Percentiles rank a stretch among this genome's conserved stretches.
phyloP scores from a whole-genome alignment of 495 filamentous ascomycete species.

The Neurospora sp. region DNA sequence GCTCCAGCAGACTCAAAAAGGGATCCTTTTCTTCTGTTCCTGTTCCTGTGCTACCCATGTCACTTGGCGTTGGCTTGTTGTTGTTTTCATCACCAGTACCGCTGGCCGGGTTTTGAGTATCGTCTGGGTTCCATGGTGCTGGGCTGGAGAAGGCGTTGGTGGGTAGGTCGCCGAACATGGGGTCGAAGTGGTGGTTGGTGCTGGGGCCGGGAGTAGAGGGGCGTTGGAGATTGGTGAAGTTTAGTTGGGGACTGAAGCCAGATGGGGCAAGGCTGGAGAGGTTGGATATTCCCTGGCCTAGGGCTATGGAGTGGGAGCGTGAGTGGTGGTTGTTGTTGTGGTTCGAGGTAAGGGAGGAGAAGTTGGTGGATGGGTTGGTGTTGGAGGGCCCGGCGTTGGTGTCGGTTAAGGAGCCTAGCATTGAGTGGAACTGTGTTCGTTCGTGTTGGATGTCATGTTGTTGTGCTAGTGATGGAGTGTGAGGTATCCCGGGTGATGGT shows the following conservation, averaged over 20 bases:
- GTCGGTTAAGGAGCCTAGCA: constrained; percentile 16
- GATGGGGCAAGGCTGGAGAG: constrained; percentile 7
- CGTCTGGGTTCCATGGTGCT: constrained; percentile 32
- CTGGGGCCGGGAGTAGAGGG: constrained; percentile 11
- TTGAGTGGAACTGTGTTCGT: neutral
- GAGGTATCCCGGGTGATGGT: constrained; percentile 22
- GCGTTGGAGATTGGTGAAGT: constrained; percentile 11
- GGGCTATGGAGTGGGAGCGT: neutral
- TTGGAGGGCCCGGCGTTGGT: neutral
- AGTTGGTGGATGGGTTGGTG: neutral
- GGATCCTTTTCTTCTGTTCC: constrained; percentile 59
- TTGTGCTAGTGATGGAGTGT: constrained; percentile 16
- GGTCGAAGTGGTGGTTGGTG: constrained; percentile 33
- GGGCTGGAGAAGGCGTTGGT: constrained; percentile 37
- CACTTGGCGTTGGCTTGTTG: constrained; percentile 30
- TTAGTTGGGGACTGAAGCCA: constrained; percentile 22
- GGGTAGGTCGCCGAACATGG: constrained; percentile 44
- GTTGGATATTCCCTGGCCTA: constrained; percentile 3
- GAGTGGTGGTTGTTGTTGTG: neutral
- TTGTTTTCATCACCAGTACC: constrained; percentile 6
- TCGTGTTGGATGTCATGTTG: constrained; percentile 12
- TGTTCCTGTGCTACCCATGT: constrained; percentile 28
- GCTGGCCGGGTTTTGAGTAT: constrained; percentile 14
- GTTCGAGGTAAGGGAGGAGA: constrained; percentile 11
- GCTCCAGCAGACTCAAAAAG: constrained; percentile 68